Conservation (phyloP, 2,329 filamentous ascomycete species). For the Diaporthe aspalathi region DNA sequence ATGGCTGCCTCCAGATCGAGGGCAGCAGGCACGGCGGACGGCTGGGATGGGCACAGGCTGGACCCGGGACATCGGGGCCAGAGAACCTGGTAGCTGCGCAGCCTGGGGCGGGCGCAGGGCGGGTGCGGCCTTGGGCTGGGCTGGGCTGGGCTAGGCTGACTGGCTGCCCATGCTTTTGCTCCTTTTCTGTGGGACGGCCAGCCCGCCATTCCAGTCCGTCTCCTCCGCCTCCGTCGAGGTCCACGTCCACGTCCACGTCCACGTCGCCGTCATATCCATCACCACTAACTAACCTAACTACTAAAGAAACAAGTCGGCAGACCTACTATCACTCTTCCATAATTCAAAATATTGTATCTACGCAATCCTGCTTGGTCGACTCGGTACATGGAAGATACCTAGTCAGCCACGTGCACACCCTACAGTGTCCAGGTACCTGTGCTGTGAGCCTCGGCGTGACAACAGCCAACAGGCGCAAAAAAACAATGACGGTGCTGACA, state of each 20-base stretch:
- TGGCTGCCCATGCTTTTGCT: constrained; percentile 14
- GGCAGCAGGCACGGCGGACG: constrained; percentile 39
- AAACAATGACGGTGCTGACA: constrained; percentile 21
- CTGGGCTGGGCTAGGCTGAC: constrained; percentile 10
- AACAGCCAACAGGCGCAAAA: neutral
- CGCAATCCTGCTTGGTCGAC: neutral
- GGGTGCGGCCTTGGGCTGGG: constrained; percentile 3
- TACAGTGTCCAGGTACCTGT: neutral
- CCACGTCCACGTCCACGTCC: neutral
- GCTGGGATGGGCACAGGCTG: constrained; percentile 23
- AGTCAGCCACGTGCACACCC: neutral
- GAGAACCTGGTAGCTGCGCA: neutral
- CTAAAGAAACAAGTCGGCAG: too few relatives aligned
- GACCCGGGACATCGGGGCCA: constrained; percentile 35
- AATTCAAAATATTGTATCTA: neutral
- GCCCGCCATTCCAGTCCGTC: constrained; percentile 24
- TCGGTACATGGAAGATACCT: neutral
- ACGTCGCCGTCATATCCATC: too few relatives aligned
- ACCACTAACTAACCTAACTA: too few relatives aligned
- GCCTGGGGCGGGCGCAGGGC: constrained; percentile 8
- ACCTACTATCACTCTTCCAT: too few relatives aligned
- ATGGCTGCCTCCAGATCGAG: constrained; percentile 33
- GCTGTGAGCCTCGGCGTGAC: neutral
- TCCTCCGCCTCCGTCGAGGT: constrained; percentile 1
- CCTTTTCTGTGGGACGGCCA: constrained; percentile 29